Conservation (phyloP, 768 basidiomycete genomes). For the Mycena albidolilacea region DNA sequence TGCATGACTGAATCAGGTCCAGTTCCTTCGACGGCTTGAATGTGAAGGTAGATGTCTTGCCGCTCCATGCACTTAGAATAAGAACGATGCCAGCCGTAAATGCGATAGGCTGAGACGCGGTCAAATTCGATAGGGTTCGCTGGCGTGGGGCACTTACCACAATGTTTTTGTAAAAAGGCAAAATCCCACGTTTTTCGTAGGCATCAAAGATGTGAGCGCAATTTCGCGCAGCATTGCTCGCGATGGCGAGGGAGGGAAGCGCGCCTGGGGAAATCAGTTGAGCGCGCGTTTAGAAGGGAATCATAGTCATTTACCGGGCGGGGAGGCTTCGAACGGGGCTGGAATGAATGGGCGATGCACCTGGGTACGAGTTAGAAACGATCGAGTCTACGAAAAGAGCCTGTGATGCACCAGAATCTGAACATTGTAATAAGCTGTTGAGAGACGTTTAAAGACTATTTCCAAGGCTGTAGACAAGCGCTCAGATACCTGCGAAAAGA, state of each 20-base stretch:
- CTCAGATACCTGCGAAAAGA: conserved; percentile 33
- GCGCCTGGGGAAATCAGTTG: conserved; percentile 12
- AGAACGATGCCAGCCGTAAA: conserved; percentile 56
- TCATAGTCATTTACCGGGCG: conserved; percentile 9
- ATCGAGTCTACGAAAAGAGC: neutral
- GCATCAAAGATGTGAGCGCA: conserved; percentile 72
- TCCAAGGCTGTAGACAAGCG: neutral
- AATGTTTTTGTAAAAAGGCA: conserved; percentile 6
- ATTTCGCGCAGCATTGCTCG: conserved; percentile 78
- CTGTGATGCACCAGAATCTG: conserved; percentile 64
- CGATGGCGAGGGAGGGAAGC: conserved; percentile 76
- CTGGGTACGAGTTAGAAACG: neutral
- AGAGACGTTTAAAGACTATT: neutral
- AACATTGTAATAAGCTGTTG: conserved; percentile 40
- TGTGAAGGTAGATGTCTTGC: conserved; percentile 49
- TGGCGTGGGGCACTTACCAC: conserved; percentile 33
- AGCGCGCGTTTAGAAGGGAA: conserved; percentile 2
- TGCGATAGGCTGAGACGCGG: conserved; percentile 35
- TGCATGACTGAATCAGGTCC: conserved; percentile 59
- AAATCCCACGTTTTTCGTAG: conserved; percentile 32
- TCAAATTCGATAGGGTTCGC: neutral
- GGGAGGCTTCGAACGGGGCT: conserved; percentile 55
- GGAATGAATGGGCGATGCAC: conserved; percentile 79
- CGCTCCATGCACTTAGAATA: conserved; percentile 65
- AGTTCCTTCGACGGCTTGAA: conserved; percentile 55